Conservation (phyloP, 169 alveolate species). For the Cryptosporidium parvum region DNA sequence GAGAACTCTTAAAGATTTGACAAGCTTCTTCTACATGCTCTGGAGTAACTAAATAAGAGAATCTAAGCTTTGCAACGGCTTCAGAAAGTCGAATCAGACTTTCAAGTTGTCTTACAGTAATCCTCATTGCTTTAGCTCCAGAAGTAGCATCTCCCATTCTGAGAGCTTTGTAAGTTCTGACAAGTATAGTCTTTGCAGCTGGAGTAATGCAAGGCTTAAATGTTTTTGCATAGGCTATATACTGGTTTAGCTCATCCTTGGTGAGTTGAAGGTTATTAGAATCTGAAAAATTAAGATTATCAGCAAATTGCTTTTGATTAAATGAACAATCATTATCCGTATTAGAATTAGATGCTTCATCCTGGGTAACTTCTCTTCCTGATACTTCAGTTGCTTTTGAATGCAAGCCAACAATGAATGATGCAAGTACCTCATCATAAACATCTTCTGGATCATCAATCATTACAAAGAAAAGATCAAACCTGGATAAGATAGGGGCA, state of each 20-base stretch:
- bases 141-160: conserved; percentile 91
- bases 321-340: not conserved
- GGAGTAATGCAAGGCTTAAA: conserved; percentile 92
- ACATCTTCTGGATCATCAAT: conserved; percentile 92
- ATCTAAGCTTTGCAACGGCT: conserved; percentile 95
- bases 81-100: conserved; percentile 94
- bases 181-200: conserved; percentile 91
- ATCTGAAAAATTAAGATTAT: not conserved
- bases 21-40: conserved; percentile 94
- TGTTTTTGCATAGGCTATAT: conserved; percentile 92
- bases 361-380: conserved; percentile 2
- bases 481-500: conserved; percentile 96
- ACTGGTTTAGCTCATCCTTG: conserved; percentile 88
- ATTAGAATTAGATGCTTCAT: not conserved
- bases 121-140: conserved; percentile 91
- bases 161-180: conserved; percentile 91
- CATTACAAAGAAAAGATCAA: conserved; percentile 95
- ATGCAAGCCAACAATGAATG: conserved; percentile 87
- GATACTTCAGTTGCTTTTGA: conserved; percentile 83
- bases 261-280: conserved; percentile 80
- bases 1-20: conserved; percentile 90
- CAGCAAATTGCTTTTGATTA: not conserved
- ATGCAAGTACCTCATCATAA: conserved; percentile 90
- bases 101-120: conserved; percentile 97
- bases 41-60: conserved; percentile 89